Base-by-base conservation (phyloP, 352 stramenopile species). In the Discostella stelligera region DNA sequence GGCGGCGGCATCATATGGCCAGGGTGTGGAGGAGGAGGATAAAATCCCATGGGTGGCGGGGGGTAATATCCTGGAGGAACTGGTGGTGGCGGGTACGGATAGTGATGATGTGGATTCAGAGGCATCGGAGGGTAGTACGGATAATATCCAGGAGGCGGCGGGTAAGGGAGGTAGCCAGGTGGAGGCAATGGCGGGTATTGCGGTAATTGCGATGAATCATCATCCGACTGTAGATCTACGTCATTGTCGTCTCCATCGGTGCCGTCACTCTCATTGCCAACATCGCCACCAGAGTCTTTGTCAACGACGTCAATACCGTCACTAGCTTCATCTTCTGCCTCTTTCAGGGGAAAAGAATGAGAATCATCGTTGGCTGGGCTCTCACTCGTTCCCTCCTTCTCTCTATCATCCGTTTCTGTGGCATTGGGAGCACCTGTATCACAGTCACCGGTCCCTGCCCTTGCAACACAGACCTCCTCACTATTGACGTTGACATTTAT, bases 71-170 rank as follows among this genome's bases (percentile, higher is more conserved):
- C 27, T 10, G 55, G 59, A 21, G 58, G 67, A 49, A 48, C 46
- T 46, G 48, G 59, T 11, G 61, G 32, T 0, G 27, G 50, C n/a
- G 48, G 49, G 32, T 61, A 62, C 0, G 10, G 21, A 20, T 54
- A 54, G 18, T 8, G n/a, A 30, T 54, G 63, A 62, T 71, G 30
- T n/a, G 56, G 67, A 18, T 49, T 20, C 3, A 56, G 48, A 7
- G 4, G 58, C n/a, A 48, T 46, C 2, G 41, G 56, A 20, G 6
- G 25, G 39, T 56, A 50, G 16, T 55, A 64, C 0, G 65, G 65
- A 64, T 65, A 65, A 48, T 72, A 72, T 39, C 52, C 65, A 9
- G 65, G 65, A 23, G 49, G 63, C 0, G 63, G 50, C 11, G 32
- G 39, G 39, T 55, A 50, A 8, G 37, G 37, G 3, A 44, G 2